These are phyloP conservation scores for Botrytis elliptica DNA, from an alignment of 2,329 filamentous ascomycete genomes.

Conservation along the genomic window DNA sequence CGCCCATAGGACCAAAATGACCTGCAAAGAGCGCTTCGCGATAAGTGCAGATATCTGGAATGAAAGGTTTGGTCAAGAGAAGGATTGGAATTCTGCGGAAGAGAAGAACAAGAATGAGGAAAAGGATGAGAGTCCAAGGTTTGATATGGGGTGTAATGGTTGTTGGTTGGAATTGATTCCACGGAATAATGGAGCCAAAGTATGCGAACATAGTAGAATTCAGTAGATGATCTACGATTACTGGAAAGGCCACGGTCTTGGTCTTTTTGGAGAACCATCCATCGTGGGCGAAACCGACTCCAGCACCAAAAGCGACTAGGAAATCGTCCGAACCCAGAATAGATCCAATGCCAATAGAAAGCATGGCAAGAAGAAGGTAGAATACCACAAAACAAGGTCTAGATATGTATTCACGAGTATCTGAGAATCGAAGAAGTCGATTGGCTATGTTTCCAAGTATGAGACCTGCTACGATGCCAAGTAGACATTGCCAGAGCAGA, in stretches of 20 bases:
- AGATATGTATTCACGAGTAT: constrained; percentile 47
- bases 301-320: constrained; percentile 55
- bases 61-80: constrained; percentile 46
- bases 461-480: constrained; percentile 49
- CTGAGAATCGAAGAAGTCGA: constrained; percentile 48
- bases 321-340: constrained; percentile 55
- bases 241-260: constrained; percentile 46
- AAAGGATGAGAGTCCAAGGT: constrained; percentile 44
- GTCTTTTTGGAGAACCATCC: constrained; percentile 52
- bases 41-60: constrained; percentile 50
- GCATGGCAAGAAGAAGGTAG: constrained; percentile 54
- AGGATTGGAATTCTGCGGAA: constrained; percentile 54
- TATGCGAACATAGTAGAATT: constrained; percentile 57
- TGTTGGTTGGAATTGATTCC: constrained; percentile 44
- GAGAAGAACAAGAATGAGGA: constrained; percentile 49
- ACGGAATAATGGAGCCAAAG: constrained; percentile 55
- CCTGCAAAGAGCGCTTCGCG: constrained; percentile 55
- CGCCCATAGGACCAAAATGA: constrained; percentile 58
- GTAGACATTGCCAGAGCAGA: constrained; percentile 53
- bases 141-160: constrained; percentile 44
- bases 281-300: constrained; percentile 53
- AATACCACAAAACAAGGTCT: constrained; percentile 52
- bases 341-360: constrained; percentile 51
- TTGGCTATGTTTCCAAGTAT: constrained; percentile 50
- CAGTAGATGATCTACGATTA: constrained; percentile 53